Percentiles rank a stretch among this genome's conserved stretches.
Conservation (phyloP, 352 stramenopile species). For the Blastocystis hominis region DNA sequence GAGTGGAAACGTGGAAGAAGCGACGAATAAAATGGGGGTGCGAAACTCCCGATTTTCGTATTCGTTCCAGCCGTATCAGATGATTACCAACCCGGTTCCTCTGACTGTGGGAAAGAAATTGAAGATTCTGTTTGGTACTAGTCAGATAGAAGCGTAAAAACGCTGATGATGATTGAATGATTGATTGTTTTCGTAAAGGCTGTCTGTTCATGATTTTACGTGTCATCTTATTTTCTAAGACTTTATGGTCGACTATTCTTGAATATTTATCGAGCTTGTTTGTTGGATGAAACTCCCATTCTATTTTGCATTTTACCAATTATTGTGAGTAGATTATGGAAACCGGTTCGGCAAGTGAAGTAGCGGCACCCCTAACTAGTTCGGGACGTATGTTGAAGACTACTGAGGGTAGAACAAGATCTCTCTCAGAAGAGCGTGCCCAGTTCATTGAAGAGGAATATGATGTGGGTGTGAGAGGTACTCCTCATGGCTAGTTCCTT, state of each 20-base stretch:
- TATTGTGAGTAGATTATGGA: not conserved
- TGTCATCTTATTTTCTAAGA: not conserved
- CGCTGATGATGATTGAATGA: not conserved
- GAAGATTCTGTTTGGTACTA: constrained; percentile 45
- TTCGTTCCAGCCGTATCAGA: constrained; percentile 36
- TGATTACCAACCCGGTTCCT: not conserved
- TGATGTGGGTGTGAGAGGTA: not conserved
- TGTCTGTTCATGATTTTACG: not conserved
- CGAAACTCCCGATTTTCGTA: not conserved
- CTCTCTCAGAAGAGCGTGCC: constrained; percentile 26
- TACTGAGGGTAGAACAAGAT: constrained; percentile 14
- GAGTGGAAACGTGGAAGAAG: not conserved
- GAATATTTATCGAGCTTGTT: not conserved
- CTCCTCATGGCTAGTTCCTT: constrained; percentile 16
- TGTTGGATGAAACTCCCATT: not conserved
- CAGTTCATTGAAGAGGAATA: constrained; percentile 50
- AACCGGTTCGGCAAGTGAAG: not conserved
- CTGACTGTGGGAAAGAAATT: not conserved
- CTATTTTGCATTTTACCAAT: not conserved
- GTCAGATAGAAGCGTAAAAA: constrained; percentile 43
- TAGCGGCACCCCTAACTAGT: not conserved
- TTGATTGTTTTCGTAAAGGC: not conserved
- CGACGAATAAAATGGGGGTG: not conserved
- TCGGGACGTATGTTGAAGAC: constrained; percentile 46
- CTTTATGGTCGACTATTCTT: too few species aligned